phyloP scores from a whole-genome alignment of 2,329 filamentous ascomycete species.

The Stenocarpella maydis region DNA sequence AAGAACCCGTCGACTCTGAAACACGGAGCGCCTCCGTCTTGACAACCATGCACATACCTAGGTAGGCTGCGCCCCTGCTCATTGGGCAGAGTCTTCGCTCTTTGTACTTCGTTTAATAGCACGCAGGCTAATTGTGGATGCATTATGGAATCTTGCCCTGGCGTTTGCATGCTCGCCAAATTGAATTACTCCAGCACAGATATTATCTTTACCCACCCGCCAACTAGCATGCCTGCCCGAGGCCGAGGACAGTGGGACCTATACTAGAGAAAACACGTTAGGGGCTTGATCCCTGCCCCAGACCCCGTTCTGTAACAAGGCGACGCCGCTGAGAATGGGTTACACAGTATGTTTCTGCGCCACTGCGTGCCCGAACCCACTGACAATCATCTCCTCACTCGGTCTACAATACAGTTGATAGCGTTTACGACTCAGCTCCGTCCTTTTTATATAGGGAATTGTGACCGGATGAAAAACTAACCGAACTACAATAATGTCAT shows the following conservation, averaged over 20 bases:
- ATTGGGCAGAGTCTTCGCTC: not conserved
- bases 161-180: not conserved
- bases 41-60: not conserved
- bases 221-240: not conserved
- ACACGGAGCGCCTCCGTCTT: constrained; percentile 28
- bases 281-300: constrained; percentile 8
- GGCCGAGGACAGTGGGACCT: not conserved
- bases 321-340: not conserved
- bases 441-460: no score
- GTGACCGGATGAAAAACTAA: no score
- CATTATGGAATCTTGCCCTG: not conserved
- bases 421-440: no score
- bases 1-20: constrained; percentile 29
- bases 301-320: constrained; percentile 8
- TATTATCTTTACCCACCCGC: constrained; percentile 2
- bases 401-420: not conserved
- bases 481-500: no score
- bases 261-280: not conserved
- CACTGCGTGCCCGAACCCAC: not conserved
- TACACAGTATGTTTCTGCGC: not conserved
- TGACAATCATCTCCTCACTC: not conserved
- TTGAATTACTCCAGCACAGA: not conserved
- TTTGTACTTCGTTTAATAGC: constrained; percentile 16
- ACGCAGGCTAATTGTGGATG: constrained; percentile 19
- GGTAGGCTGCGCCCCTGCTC: not conserved